A percentile compares a stretch with the other conserved stretches of the same genome.
phyloP scores from a whole-genome alignment of 192 early-diverging fungal species.

The Jimgerdemannia flammicorona region DNA sequence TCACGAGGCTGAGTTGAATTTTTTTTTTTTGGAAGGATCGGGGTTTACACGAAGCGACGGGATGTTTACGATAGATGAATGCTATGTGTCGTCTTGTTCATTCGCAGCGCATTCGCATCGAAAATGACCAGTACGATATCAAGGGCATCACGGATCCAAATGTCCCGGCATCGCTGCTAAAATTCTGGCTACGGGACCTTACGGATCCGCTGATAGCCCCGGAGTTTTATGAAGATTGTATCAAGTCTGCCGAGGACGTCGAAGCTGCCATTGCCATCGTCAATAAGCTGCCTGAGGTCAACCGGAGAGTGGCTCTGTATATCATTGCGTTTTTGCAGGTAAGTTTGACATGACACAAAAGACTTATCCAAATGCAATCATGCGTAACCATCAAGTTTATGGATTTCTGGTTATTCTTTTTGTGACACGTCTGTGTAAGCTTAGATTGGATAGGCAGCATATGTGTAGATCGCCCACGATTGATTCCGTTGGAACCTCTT shows the following conservation, averaged over 20 bases:
- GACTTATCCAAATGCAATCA: not conserved
- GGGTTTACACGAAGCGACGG: not conserved
- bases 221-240: slow-evolving; percentile 74
- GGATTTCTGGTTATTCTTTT: not conserved
- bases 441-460: too few relatives aligned
- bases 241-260: slow-evolving; percentile 54
- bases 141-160: slow-evolving; percentile 80
- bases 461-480: too few relatives aligned
- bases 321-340: slow-evolving; percentile 81
- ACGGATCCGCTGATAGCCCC: slow-evolving; percentile 86
- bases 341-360: not conserved
- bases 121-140: slow-evolving; percentile 75
- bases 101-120: slow-evolving; percentile 69
- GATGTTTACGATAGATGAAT: not conserved
- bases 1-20: not conserved
- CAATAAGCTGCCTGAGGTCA: slow-evolving; percentile 49
- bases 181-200: slow-evolving; percentile 93
- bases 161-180: slow-evolving; percentile 87
- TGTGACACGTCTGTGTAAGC: not conserved
- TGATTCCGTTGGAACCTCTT: not conserved
- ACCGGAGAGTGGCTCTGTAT: slow-evolving; percentile 69
- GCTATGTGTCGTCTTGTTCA: not conserved
- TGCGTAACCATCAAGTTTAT: not conserved
- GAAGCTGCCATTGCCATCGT: slow-evolving; percentile 47
- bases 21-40: not conserved